phyloP scores from a whole-genome alignment of 208 protist species.

The Acanthamoeba rhysodes region DNA sequence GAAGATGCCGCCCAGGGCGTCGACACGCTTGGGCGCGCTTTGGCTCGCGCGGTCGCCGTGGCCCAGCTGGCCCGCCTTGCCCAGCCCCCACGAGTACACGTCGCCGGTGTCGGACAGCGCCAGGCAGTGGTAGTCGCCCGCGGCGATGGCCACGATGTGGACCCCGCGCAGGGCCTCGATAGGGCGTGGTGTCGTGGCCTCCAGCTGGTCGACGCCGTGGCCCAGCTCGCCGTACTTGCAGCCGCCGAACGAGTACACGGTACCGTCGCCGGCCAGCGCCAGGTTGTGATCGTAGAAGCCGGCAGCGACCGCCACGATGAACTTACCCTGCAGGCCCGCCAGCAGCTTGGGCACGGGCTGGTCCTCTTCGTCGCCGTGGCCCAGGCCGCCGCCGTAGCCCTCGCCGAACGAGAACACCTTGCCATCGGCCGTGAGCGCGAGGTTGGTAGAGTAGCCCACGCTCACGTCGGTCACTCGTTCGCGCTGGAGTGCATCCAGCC shows the following conservation, averaged over 20 bases:
- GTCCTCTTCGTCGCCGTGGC: constrained; percentile 61
- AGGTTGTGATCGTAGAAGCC: constrained; percentile 28
- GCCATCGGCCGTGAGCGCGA: constrained; percentile 57
- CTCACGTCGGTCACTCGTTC: constrained; percentile 62
- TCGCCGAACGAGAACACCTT: constrained; percentile 59
- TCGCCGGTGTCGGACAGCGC: neutral
- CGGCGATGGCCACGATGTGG: constrained; percentile 14
- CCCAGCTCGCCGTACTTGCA: constrained; percentile 64
- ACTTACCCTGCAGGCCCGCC: neutral
- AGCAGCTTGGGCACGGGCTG: constrained; percentile 35
- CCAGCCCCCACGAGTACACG: constrained; percentile 50
- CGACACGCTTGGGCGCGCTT: neutral
- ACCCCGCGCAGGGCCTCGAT: neutral
- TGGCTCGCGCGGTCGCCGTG: constrained; percentile 58
- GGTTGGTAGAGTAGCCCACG: constrained; percentile 45
- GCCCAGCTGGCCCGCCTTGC: constrained; percentile 72
- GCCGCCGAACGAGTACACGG: constrained; percentile 47
- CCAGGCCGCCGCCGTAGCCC: constrained; percentile 49
- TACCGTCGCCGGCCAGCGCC: neutral
- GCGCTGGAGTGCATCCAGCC: constrained; percentile 77
- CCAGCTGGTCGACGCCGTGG: constrained; percentile 10
- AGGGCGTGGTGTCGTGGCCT: neutral
- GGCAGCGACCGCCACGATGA: constrained; percentile 19
- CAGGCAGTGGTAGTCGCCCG: constrained; percentile 42
- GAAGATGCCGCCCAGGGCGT: neutral